Base-by-base conservation (phyloP, 208 protist species). In the Trypanosoma lewisi region DNA sequence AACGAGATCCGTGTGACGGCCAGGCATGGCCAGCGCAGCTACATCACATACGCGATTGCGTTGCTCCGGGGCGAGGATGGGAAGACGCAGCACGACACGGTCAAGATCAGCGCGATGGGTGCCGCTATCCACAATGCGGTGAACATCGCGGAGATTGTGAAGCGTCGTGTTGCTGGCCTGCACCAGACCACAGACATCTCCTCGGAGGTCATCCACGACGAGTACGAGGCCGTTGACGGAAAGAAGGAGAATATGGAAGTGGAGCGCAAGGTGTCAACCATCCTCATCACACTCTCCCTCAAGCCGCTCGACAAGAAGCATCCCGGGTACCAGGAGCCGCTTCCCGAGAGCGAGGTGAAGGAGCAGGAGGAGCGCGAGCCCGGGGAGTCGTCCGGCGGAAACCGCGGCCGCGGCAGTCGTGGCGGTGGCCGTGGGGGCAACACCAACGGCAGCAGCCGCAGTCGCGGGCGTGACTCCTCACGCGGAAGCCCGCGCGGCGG, bases 61-160 rank as follows among this genome's bases (percentile, higher is more conserved):
- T 74, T 93, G n/a, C 74, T 96, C 31, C 90, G 86, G 68, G 85
- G 85, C 49, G 86, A 93, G 74, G 82, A 90, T 3, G 86, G 82
- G 23, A 90, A 83, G 80, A 72, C 75, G 37, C 78, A 89, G 77
- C 75, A 90, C 39, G 89, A 94, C 78, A 90, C 78, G 5, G 74
- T 97, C 67, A 92, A 89, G 77, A 85, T 97, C 75, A 91, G 82
- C 48, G 93, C 80, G 21, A 95, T 96, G 87, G 93, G 90, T 34
- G 74, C 78, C 27, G 87, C 93, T 39, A 95, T 97, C 67, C 91
- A 80, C 74, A 96, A 91, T 73, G 88, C 78, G 55, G 87, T 97
- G 53, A 95, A 92, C 80, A 89, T 97, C 58, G 90, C 87, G 19
- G 93, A 97, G 70, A 91, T 97, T 56, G 75, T 97, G 49, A 97